Evolutionary conservation across 805 yeast species (phyloP).

Genomic region (Candida rishiriensis): DNA sequence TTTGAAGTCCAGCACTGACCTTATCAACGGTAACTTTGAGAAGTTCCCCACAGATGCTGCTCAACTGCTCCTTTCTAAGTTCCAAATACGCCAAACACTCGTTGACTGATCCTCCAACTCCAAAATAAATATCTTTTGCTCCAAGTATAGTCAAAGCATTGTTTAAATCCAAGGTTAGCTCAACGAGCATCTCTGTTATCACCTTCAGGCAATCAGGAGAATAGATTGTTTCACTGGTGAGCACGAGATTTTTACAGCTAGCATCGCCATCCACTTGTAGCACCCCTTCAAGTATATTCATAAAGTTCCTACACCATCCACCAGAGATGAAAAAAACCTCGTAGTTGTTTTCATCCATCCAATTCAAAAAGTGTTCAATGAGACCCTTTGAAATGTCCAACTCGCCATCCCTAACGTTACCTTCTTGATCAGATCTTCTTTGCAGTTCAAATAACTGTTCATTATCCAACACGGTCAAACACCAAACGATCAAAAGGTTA

Average conservation of each 20-base stretch:
- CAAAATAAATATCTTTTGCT: constrained; percentile 79
- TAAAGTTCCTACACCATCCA: constrained; percentile 73
- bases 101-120: constrained; percentile 75
- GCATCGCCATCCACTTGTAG: background rate
- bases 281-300: constrained; percentile 30
- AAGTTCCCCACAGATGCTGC: constrained; percentile 1
- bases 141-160: constrained; percentile 37
- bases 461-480: constrained; percentile 24
- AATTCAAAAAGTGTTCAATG: constrained; percentile 36
- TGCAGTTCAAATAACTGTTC: constrained; percentile 36
- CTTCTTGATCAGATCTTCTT: constrained; percentile 34
- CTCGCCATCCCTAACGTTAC: constrained; percentile 52
- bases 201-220: constrained; percentile 68
- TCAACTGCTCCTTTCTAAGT: background rate
- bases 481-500: constrained; percentile 69
- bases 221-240: constrained; percentile 91
- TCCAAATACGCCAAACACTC: constrained; percentile 39
- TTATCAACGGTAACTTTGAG: background rate
- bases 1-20: constrained; percentile 7
- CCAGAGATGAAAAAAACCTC: constrained; percentile 61
- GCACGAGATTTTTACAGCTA: constrained; percentile 36
- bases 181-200: constrained; percentile 39
- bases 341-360: constrained; percentile 35
- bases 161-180: constrained; percentile 4
- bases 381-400: constrained; percentile 51